Evolutionary conservation across 108 stramenopile species (phyloP).

Genomic region (Skeletonema menzelii): DNA sequence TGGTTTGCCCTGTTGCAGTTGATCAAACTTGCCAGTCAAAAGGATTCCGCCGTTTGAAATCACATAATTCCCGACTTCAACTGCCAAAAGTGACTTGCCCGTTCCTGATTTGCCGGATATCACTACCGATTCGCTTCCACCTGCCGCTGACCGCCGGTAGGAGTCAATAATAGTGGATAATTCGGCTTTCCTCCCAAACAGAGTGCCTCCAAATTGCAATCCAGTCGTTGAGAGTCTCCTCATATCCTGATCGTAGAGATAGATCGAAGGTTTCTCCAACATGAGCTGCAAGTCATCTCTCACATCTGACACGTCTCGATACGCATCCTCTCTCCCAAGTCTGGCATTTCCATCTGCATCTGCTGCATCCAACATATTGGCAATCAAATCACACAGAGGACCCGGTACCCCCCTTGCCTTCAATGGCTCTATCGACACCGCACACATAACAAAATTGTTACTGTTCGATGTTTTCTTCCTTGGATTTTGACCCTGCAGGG

Average conservation of each 20-base stretch:
- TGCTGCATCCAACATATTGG: slow-evolving; percentile 7
- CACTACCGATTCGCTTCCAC: background rate
- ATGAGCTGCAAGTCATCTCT: slow-evolving; percentile 8
- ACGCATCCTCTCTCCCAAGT: slow-evolving; percentile 5
- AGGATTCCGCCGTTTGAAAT: background rate
- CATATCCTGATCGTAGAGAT: slow-evolving; percentile 9
- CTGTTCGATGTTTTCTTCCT: background rate
- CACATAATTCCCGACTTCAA: background rate
- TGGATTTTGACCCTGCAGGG: background rate
- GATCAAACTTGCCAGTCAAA: background rate
- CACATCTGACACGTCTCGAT: slow-evolving; percentile 4
- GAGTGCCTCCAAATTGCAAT: background rate
- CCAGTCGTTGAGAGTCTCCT: slow-evolving; percentile 5
- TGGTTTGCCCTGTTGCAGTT: background rate
- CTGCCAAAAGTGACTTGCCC: background rate
- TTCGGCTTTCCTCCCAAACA: background rate
- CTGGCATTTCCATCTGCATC: too few species aligned
- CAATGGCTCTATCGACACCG: background rate
- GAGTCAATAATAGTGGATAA: background rate
- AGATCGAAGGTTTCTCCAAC: slow-evolving; percentile 7
- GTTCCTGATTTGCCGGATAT: background rate
- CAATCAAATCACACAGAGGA: slow-evolving; percentile 19
- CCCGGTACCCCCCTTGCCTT: background rate
- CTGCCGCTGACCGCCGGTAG: background rate
- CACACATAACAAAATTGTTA: too few species aligned